phyloP scores from a whole-genome alignment of 148 eudicot species.

The Spergularia marina region DNA sequence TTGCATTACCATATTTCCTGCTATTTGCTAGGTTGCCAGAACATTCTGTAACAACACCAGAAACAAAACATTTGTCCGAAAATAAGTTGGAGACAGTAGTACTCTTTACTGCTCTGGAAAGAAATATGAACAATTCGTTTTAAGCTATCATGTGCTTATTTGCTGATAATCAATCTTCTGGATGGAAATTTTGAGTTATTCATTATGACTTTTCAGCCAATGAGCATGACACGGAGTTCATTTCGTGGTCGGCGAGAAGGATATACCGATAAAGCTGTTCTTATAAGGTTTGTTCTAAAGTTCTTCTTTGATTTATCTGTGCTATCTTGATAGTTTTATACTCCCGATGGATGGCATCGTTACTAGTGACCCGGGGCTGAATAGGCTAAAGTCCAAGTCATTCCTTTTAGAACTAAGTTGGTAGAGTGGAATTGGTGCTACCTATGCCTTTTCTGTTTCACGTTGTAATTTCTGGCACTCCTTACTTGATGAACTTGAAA shows the following conservation, averaged over 20 bases:
- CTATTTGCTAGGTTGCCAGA: neutral
- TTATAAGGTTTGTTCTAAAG: slow-evolving; percentile 57
- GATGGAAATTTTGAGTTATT: slow-evolving; percentile 1
- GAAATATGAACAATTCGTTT: neutral
- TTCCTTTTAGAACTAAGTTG: neutral
- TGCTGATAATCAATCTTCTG: slow-evolving; percentile 11
- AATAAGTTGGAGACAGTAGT: neutral
- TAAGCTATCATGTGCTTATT: neutral
- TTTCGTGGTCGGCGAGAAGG: slow-evolving; percentile 87
- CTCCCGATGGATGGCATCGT: neutral
- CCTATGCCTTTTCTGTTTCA: neutral
- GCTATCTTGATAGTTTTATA: neutral
- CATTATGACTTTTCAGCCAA: slow-evolving; percentile 55
- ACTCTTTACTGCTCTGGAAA: neutral
- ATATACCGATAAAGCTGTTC: slow-evolving; percentile 87
- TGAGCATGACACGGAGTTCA: slow-evolving; percentile 72
- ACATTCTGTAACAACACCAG: neutral
- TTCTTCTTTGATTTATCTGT: neutral
- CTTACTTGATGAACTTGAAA: no score
- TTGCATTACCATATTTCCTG: neutral
- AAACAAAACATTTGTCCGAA: neutral
- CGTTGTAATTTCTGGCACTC: no score
- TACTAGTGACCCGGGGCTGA: neutral
- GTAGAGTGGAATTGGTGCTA: neutral
- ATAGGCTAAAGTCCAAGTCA: neutral